Evolutionary conservation across 805 yeast species (phyloP).

Genomic region (Barnettozyma botsteinii): DNA sequence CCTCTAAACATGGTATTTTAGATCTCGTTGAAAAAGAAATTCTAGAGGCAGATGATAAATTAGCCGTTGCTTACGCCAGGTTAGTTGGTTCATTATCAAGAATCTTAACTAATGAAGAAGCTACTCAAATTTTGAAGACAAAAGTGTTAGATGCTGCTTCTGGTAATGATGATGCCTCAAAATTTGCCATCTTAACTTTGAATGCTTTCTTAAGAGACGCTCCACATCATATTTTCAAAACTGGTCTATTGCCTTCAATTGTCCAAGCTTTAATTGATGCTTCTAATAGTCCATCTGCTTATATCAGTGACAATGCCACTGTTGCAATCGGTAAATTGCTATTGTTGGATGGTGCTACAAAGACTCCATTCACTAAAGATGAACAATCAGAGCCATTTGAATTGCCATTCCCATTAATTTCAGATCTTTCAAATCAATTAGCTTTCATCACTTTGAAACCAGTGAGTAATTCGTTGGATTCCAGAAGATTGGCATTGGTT

Average conservation of each 20-base stretch:
- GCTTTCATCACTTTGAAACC: slow-evolving; percentile 48
- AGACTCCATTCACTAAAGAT: slow-evolving; percentile 31
- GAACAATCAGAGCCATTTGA: slow-evolving; percentile 29
- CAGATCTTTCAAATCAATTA: slow-evolving; percentile 43
- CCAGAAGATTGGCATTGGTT: slow-evolving; percentile 74
- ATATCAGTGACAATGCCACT: slow-evolving; percentile 69
- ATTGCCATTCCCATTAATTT: slow-evolving; percentile 37
- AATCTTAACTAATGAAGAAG: slow-evolving; percentile 60
- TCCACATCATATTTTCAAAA: slow-evolving; percentile 53
- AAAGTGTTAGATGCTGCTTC: slow-evolving; percentile 49
- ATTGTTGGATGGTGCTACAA: slow-evolving; percentile 41
- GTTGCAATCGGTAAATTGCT: slow-evolving; percentile 79
- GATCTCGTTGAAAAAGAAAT: slow-evolving; percentile 71
- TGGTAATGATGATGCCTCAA: slow-evolving; percentile 39
- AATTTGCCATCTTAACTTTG: slow-evolving; percentile 64
- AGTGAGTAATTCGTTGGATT: slow-evolving; percentile 58
- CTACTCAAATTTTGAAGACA: slow-evolving; percentile 47
- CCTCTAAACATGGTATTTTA: slow-evolving; percentile 63
- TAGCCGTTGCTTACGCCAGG: slow-evolving; percentile 71
- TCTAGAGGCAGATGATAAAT: slow-evolving; percentile 46
- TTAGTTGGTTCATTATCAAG: slow-evolving; percentile 72
- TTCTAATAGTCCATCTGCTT: slow-evolving; percentile 35
- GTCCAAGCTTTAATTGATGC: slow-evolving; percentile 43
- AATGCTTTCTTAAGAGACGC: slow-evolving; percentile 79
- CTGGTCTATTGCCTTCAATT: slow-evolving; percentile 46